Percentiles rank a stretch among this genome's conserved stretches.
Evolutionary conservation across 495 filamentous ascomycete genomes (phyloP).

Genomic region (Emericellopsis terricola): DNA sequence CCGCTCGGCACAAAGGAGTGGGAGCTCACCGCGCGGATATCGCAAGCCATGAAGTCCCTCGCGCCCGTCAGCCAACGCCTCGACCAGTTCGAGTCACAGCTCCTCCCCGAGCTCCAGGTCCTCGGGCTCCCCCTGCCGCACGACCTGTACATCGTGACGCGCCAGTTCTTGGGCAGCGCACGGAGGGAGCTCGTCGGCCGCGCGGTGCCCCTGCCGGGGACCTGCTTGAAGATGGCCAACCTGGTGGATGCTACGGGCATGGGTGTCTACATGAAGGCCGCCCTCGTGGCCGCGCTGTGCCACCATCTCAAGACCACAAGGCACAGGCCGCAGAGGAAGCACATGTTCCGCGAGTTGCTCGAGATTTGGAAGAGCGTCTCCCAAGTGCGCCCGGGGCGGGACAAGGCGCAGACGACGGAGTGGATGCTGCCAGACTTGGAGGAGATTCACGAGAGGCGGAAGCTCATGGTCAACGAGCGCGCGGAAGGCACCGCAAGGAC

Average conservation of each 20-base stretch:
- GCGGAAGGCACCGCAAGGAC: background rate
- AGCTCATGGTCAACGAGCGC: background rate
- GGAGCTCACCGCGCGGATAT: slow-evolving; percentile 1
- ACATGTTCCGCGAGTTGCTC: background rate
- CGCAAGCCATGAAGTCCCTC: background rate
- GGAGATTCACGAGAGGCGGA: background rate
- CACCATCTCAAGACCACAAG: background rate
- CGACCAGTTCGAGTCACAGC: background rate
- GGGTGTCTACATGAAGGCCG: background rate
- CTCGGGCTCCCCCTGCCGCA: background rate
- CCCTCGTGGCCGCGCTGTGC: background rate
- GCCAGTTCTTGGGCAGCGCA: slow-evolving; percentile 7
- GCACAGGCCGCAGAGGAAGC: background rate
- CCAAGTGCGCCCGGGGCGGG: background rate
- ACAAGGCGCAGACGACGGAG: background rate
- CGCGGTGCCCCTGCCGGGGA: background rate
- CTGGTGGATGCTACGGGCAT: background rate
- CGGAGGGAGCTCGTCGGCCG: slow-evolving; percentile 16
- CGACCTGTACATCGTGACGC: background rate
- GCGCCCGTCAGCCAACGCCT: background rate
- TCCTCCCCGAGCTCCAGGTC: background rate
- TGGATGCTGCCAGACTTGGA: background rate
- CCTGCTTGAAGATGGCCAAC: background rate
- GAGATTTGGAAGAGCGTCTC: slow-evolving; percentile 3
- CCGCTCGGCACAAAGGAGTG: background rate